Evolutionary conservation across 2,329 filamentous ascomycete species (phyloP).

Genomic region (Teratosphaeria viscida): DNA sequence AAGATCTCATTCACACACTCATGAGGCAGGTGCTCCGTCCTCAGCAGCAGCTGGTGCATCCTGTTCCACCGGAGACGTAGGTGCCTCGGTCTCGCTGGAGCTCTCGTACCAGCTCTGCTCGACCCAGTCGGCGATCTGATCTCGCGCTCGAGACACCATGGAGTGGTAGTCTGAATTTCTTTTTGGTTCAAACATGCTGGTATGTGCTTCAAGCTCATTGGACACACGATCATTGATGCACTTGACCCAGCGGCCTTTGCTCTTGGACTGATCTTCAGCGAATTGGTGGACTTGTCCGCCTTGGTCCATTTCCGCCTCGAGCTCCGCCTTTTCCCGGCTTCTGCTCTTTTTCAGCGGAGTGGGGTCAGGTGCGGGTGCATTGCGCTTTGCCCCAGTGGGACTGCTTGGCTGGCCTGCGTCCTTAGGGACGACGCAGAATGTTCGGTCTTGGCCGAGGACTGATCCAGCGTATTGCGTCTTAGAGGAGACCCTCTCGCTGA

Average conservation of each 20-base stretch:
- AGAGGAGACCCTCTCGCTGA: slow-evolving; percentile 52
- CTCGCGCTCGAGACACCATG: slow-evolving; percentile 55
- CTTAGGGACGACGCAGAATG: slow-evolving; percentile 76
- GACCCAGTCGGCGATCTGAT: slow-evolving; percentile 54
- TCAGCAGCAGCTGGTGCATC: not conserved
- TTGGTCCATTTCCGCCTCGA: slow-evolving; percentile 23
- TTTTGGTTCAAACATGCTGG: slow-evolving; percentile 62
- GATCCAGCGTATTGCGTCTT: slow-evolving; percentile 43
- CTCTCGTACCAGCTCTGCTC: slow-evolving; percentile 19
- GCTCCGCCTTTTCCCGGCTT: slow-evolving; percentile 11
- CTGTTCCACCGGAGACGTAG: not conserved
- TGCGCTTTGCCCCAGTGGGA: slow-evolving; percentile 17
- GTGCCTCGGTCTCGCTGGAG: not conserved
- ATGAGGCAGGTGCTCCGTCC: not conserved
- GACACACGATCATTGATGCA: slow-evolving; percentile 68
- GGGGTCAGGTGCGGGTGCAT: slow-evolving; percentile 8
- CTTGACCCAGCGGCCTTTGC: slow-evolving; percentile 51
- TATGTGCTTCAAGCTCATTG: slow-evolving; percentile 76
- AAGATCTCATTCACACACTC: not conserved
- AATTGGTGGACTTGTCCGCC: slow-evolving; percentile 25
- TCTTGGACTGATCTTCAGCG: slow-evolving; percentile 20
- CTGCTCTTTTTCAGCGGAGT: slow-evolving; percentile 12
- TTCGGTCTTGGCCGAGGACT: slow-evolving; percentile 61
- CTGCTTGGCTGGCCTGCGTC: slow-evolving; percentile 21
- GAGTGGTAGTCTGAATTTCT: slow-evolving; percentile 63